phyloP scores from a whole-genome alignment of 2,329 filamentous ascomycete genomes.

The Hyphodiscus sp. region DNA sequence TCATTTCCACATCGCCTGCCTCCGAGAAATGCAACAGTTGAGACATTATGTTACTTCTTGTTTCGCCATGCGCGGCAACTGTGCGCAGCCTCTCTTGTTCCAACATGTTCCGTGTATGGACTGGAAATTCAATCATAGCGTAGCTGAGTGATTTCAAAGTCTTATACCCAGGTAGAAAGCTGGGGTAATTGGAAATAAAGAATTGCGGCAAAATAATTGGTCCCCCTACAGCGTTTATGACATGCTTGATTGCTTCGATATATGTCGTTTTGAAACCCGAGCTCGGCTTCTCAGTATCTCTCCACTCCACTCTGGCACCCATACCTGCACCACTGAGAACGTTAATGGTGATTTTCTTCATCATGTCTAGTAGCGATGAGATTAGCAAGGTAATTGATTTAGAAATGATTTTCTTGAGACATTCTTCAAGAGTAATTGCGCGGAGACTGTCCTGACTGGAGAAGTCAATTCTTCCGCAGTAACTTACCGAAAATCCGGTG shows the following conservation, averaged over 20 bases:
- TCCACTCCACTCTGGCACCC: conserved; percentile 21
- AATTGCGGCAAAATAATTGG: conserved; percentile 9
- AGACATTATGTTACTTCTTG: conserved; percentile 8
- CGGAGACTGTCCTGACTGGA: too few species aligned
- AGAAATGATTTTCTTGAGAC: too few species aligned
- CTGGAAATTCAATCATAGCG: conserved; percentile 6
- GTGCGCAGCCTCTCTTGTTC: conserved; percentile 3
- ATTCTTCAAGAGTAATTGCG: too few species aligned
- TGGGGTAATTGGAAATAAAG: conserved; percentile 10
- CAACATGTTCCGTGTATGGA: conserved; percentile 3
- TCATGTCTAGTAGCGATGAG: too few species aligned
- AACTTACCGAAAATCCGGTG: conserved; percentile 25
- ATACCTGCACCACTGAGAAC: conserved; percentile 47
- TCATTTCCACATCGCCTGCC: conserved; percentile 1
- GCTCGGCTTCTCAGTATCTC: conserved; percentile 14
- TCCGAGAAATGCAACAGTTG: conserved; percentile 6
- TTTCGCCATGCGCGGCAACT: conserved; percentile 2
- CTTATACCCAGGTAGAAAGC: conserved; percentile 6
- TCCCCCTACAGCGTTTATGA: conserved; percentile 4
- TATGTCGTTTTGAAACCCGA: conserved; percentile 14
- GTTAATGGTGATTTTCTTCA: conserved; percentile 42
- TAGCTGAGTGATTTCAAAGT: conserved; percentile 2
- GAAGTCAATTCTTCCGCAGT: too few species aligned
- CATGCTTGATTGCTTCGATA: conserved; percentile 4
- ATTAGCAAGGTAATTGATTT: too few species aligned